Conservation (phyloP, 345 rosid species). For the Turritis glabra region DNA sequence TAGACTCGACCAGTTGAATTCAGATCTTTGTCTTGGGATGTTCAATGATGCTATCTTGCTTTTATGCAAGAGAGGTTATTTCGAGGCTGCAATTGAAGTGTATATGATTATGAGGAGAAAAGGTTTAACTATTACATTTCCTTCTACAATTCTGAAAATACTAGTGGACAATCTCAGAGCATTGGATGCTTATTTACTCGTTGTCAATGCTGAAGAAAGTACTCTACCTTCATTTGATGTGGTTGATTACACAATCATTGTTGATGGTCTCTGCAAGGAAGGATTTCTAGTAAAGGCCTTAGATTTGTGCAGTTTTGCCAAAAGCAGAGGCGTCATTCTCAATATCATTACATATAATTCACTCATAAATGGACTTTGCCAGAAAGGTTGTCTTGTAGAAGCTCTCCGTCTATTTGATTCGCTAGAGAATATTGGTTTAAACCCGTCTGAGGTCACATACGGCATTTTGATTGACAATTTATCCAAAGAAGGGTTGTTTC, state of each 20-base stretch:
- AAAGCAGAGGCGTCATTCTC: constrained; percentile 49
- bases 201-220: constrained; percentile 45
- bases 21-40: constrained; percentile 37
- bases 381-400: constrained; percentile 77
- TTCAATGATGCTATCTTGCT: constrained; percentile 53
- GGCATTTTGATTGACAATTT: constrained; percentile 62
- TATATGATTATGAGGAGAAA: constrained; percentile 53
- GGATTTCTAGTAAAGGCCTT: constrained; percentile 63
- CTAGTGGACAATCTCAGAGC: constrained; percentile 54
- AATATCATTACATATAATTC: constrained; percentile 74
- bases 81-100: constrained; percentile 48
- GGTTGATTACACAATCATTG: constrained; percentile 57
- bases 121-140: constrained; percentile 38
- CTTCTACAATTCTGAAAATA: constrained; percentile 45
- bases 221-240: constrained; percentile 54
- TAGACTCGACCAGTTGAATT: constrained; percentile 46
- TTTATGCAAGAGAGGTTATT: constrained; percentile 60
- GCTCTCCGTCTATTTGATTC: constrained; percentile 89
- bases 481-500: constrained; percentile 67
- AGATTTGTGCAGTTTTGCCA: constrained; percentile 58
- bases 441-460: constrained; percentile 65
- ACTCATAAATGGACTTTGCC: constrained; percentile 68
- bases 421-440: constrained; percentile 56
- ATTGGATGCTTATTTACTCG: constrained; percentile 63
- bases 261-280: constrained; percentile 74